Evolutionary conservation across 495 filamentous ascomycete genomes (phyloP), one percentile per base, ranked within the genome.

Genomic region (Rhizodiscina lignyota): DNA sequence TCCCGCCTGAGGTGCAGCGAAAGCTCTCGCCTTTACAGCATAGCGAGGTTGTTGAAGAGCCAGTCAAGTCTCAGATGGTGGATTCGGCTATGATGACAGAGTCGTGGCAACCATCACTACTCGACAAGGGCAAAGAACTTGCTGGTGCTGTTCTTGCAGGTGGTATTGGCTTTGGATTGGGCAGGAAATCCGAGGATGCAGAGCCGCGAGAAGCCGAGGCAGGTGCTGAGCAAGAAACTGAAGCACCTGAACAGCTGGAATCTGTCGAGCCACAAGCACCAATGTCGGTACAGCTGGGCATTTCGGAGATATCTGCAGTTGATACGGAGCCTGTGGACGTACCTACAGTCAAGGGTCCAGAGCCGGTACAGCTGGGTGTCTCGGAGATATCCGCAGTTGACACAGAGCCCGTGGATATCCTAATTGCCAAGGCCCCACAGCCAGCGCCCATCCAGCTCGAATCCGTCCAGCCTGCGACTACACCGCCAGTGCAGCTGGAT

Each of bases 61-160:
- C 24, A 13, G 24, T 13, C 6, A 27, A 13, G 13, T 27, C 24
- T 27, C 8, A 27, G 17, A 45, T 45, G 36, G 68, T 87, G 19
- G 84, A 93, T 54, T 72, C 66, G 37, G 76, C 74, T 31, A 75
- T 80, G 49, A 93, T 94, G 84, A 97, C 89, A 2, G 89, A 94
- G 16, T 69, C 79, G 13, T 77, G 42, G 55, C 34, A 38, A 47
- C 69, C 39, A 45, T n/a, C n/a, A n/a, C n/a, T 61, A 48, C 12
- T 16, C 52, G 60, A 3, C 53, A 59, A 24, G 30, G 17, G 28
- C 18, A 23, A 21, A 12, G 11, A 38, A 17, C 5, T 45, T 11
- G 43, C 40, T 16, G 42, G 39, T 10, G 50, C 36, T 30, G 47
- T 38, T 8, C 39, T 51, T 18, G 43, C 46, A 34, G 43, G 47